phyloP scores from a whole-genome alignment of 2,329 filamentous ascomycete genomes.

The Coniochaeta sp. region DNA sequence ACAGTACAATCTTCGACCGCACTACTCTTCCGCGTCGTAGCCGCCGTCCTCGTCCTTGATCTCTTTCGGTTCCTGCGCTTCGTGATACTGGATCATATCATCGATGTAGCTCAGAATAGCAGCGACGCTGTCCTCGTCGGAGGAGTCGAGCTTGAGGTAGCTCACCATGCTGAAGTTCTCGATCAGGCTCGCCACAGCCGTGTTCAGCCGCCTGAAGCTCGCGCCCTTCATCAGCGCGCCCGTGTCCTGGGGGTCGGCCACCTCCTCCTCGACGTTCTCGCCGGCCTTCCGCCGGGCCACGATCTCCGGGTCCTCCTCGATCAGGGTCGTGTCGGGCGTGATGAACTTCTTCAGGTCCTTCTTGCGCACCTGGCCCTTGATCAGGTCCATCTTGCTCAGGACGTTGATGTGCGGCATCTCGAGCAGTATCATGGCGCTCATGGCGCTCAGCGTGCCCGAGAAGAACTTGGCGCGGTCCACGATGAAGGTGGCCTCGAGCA shows the following conservation, averaged over 20 bases:
- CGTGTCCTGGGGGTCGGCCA: conserved; percentile 54
- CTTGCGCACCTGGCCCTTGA: conserved; percentile 82
- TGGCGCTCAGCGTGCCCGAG: conserved; percentile 86
- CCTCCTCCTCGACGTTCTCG: conserved; percentile 42
- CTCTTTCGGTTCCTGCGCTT: conserved; percentile 86
- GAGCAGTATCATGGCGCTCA: conserved; percentile 99
- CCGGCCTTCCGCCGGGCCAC: conserved; percentile 30
- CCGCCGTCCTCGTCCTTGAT: conserved; percentile 52
- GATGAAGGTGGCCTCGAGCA: conserved; percentile 93
- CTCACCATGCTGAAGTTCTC: conserved; percentile 98
- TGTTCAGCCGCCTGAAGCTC: conserved; percentile 77
- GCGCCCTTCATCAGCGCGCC: conserved; percentile 70
- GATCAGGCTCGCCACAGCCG: conserved; percentile 82
- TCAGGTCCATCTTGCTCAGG: conserved; percentile 93
- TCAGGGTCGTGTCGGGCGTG: conserved; percentile 72
- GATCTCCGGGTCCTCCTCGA: conserved; percentile 71
- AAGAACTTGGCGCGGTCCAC: conserved; percentile 97
- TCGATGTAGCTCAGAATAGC: conserved; percentile 86
- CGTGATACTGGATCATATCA: conserved; percentile 87
- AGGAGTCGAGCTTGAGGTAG: conserved; percentile 81
- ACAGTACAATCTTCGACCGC: not conserved
- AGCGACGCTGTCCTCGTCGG: conserved; percentile 86
- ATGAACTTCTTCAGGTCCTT: conserved; percentile 86
- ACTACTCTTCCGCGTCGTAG: conserved; percentile 37
- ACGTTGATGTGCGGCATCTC: conserved; percentile 96